These are phyloP conservation scores for Backusella tarrabulga DNA, from an alignment of 192 early-diverging fungal genomes.

Conservation along the genomic window DNA sequence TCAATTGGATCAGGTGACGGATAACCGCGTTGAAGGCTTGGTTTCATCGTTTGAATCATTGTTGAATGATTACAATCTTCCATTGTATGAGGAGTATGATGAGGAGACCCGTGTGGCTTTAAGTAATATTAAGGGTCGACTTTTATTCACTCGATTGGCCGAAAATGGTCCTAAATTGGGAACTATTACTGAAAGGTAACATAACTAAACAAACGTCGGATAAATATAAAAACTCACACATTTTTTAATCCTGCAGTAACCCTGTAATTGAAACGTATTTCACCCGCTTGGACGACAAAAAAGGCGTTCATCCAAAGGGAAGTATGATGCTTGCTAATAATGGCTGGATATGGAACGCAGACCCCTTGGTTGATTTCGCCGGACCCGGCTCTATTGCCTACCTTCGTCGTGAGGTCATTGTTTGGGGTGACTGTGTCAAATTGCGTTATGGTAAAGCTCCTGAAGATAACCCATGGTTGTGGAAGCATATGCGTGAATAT, in stretches of 20 bases:
- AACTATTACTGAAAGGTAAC: slow-evolving; percentile 61
- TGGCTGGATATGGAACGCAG: slow-evolving; percentile 94
- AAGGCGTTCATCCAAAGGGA: slow-evolving; percentile 63
- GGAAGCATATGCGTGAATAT: slow-evolving; percentile 90
- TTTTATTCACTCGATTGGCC: slow-evolving; percentile 82
- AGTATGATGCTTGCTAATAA: slow-evolving; percentile 87
- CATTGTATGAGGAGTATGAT: slow-evolving; percentile 85
- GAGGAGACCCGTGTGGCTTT: slow-evolving; percentile 67
- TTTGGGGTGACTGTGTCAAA: slow-evolving; percentile 99
- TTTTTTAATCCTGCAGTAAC: slow-evolving; percentile 45
- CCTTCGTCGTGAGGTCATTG: slow-evolving; percentile 91
- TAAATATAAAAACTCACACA: background rate
- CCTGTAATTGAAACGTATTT: slow-evolving; percentile 98
- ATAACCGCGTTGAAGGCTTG: slow-evolving; percentile 31
- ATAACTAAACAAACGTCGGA: slow-evolving; percentile 3
- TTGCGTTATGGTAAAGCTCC: slow-evolving; percentile 86
- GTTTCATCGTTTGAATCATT: slow-evolving; percentile 55
- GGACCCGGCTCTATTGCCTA: slow-evolving; percentile 85
- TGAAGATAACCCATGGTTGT: slow-evolving; percentile 93
- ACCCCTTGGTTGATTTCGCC: slow-evolving; percentile 94
- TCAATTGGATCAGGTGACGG: background rate
- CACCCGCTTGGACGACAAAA: slow-evolving; percentile 65
- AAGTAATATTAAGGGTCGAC: slow-evolving; percentile 73
- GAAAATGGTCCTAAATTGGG: slow-evolving; percentile 88
- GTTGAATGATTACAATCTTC: slow-evolving; percentile 87